These are phyloP conservation scores for Aspergillus cejpii DNA, from an alignment of 2,329 filamentous ascomycete genomes.

Conservation along the genomic window DNA sequence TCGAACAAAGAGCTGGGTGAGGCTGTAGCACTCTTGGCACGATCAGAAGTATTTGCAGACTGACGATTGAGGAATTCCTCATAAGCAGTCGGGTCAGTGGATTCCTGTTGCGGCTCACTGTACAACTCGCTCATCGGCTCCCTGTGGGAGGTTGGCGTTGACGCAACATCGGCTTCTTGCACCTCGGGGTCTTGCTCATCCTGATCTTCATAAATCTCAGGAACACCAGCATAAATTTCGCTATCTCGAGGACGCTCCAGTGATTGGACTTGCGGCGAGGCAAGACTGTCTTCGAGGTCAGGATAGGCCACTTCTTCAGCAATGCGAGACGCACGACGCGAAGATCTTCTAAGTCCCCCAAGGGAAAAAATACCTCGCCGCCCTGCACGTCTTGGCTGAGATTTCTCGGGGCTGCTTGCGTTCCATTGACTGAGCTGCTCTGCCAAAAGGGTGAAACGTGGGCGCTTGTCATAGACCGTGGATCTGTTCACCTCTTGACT, in stretches of 20 bases:
- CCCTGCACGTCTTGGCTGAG: conserved; percentile 23
- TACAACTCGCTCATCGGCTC: conserved; percentile 15
- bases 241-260: conserved; percentile 4
- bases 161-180: conserved; percentile 1
- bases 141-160: conserved; percentile 1
- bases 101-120: conserved; percentile 5
- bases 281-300: conserved; percentile 9
- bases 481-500: conserved; percentile 10
- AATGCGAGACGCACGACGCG: conserved; percentile 8
- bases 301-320: conserved; percentile 19
- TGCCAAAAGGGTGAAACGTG: conserved; percentile 60
- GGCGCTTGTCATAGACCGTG: conserved; percentile 19
- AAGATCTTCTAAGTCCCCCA: conserved; percentile 19
- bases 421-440: conserved; percentile 58
- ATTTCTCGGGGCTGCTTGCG: conserved; percentile 50
- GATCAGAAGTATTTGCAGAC: conserved; percentile 41
- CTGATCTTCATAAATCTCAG: conserved; percentile 22
- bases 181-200: conserved; percentile 4
- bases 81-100: conserved; percentile 9
- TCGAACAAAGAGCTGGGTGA: conserved; percentile 5
- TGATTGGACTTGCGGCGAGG: conserved; percentile 12
- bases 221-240: conserved; percentile 5
- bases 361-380: conserved; percentile 34
- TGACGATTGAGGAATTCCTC: conserved; percentile 60
- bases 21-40: not conserved